Conservation (phyloP, 2,329 filamentous ascomycete genomes). For the Ophiostoma himal-ulmi region DNA sequence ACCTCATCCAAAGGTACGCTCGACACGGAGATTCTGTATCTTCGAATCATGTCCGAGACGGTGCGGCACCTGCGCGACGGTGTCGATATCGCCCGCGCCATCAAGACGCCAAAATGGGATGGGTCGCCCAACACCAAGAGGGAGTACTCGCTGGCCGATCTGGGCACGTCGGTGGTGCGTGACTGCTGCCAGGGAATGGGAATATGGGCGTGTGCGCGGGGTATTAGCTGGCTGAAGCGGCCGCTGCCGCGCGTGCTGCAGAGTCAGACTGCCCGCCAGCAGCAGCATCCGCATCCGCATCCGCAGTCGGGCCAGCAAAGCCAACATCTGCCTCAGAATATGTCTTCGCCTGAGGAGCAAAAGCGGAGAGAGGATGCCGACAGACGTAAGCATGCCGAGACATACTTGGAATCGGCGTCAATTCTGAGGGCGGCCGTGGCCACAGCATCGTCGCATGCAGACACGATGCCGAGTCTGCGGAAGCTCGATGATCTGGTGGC, state of each 20-base stretch:
- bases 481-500: constrained; percentile 7
- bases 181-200: constrained; percentile 24
- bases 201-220: constrained; percentile 15
- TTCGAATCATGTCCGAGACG: constrained; percentile 25
- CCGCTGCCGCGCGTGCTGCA: constrained; percentile 10
- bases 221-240: not conserved
- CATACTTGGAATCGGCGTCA: constrained; percentile 16
- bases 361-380: not conserved
- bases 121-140: not conserved
- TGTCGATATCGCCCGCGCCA: constrained; percentile 20
- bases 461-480: constrained; percentile 11
- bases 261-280: not conserved
- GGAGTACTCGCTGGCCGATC: constrained; percentile 21
- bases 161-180: constrained; percentile 25
- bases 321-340: not conserved
- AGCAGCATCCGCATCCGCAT: not conserved
- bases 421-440: constrained; percentile 14
- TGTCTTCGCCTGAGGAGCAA: not conserved
- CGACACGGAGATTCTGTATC: constrained; percentile 15
- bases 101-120: constrained; percentile 10
- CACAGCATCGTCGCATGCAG: constrained; percentile 20
- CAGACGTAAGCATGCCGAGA: not conserved
- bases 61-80: constrained; percentile 22
- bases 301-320: not conserved
- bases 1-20: not conserved